Evolutionary conservation across 305 asterid genomes (phyloP), one percentile per base, ranked within the genome.

Genomic region (Fraxinus angustifolia): DNA sequence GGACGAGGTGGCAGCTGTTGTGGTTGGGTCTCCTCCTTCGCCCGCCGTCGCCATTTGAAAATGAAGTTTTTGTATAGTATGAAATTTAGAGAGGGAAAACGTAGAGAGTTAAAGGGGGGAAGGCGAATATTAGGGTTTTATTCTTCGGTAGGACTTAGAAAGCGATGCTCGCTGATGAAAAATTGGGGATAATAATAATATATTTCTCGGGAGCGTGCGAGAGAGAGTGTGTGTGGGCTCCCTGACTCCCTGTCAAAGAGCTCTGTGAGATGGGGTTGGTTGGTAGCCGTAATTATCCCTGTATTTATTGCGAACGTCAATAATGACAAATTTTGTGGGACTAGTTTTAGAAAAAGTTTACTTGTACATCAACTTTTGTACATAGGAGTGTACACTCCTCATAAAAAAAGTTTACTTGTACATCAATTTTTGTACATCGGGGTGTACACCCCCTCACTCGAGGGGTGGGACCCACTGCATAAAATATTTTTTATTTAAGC

Each of bases 41-140:
- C 88, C 88, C 85, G 90, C 89, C 88, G 91, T 85, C 85, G 90
- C 88, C 94, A 93, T 93, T 84, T 67, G 79, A 71, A 79, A 68
- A 80, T 85, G 84, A 79, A 8, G 84, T 84, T 8, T 10, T 12
- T 45, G 35, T 79, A 81, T 72, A 75, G 71, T 75, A 68, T 38
- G 86, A 84, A 79, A 65, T 33, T n/a, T 2, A 36, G 76, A 60
- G 82, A 79, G 82, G 53, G 74, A 82, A 70, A 50, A 31, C 45
- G 80, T 68, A 67, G 79, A 26, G 26, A 17, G 28, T 6, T 48
- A 14, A 78, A 78, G 34, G 68, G 79, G 65, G 34, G 70, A 68
- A 48, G n/a, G 62, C 85, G 80, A 83, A 83, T 50, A 58, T 87
- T 87, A 85, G 89, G 90, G 91, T 86, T 87, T 81, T 86, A 76